Evolutionary conservation across 176 grass and related monocot genomes (phyloP).

Genomic region (Melocanna baccifera): DNA sequence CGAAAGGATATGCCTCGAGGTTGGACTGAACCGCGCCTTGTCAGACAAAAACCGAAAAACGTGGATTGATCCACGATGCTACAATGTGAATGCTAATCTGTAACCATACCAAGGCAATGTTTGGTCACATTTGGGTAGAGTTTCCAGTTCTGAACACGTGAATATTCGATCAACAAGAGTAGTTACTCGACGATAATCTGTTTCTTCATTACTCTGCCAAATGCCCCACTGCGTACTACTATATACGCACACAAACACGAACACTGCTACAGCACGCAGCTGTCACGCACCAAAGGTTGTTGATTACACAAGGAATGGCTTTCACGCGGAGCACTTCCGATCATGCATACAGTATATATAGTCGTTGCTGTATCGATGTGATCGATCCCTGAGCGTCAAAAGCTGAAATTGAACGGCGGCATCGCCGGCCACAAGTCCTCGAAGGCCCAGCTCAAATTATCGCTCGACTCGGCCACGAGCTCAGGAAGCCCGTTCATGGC

Average conservation of each 20-base stretch:
- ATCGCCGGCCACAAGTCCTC: conserved; percentile 14
- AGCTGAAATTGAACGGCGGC: not conserved
- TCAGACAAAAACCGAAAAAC: not conserved
- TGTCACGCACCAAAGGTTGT: not conserved
- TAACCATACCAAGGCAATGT: not conserved
- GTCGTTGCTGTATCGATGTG: not conserved
- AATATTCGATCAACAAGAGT: not conserved
- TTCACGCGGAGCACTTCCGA: not conserved
- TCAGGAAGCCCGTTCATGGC: not conserved
- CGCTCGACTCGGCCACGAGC: not conserved
- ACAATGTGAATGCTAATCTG: not conserved
- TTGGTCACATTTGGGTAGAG: not conserved
- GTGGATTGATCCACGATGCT: not conserved
- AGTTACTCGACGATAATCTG: not conserved
- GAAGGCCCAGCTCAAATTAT: not conserved
- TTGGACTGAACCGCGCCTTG: not conserved
- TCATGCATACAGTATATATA: not conserved
- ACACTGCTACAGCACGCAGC: not conserved
- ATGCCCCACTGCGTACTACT: not conserved
- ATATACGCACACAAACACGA: not conserved
- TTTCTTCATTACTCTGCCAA: not conserved
- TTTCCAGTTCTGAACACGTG: not conserved
- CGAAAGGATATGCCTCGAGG: not conserved
- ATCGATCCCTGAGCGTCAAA: not conserved
- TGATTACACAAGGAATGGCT: not conserved